Evolutionary conservation across 495 filamentous ascomycete species (phyloP).

Genomic region (Staphylotrichum tortipilum): DNA sequence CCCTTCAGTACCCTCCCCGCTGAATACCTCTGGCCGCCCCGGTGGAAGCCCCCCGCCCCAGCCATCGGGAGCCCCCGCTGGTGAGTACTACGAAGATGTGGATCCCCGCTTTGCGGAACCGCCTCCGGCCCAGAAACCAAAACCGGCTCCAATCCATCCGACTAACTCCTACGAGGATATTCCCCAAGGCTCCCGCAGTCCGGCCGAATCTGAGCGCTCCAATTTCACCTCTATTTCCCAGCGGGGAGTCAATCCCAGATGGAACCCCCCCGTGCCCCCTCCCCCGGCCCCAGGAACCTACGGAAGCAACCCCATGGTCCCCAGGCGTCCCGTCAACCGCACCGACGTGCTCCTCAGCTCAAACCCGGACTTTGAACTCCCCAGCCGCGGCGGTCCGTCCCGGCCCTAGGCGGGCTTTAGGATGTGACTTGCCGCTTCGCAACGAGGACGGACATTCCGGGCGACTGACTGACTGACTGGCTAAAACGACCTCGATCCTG

Average conservation of each 20-base stretch:
- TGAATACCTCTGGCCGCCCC: slow-evolving; percentile 26
- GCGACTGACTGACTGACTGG: neutral
- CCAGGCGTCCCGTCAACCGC: slow-evolving; percentile 37
- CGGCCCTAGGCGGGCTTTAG: slow-evolving; percentile 20
- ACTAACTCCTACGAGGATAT: slow-evolving; percentile 47
- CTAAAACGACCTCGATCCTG: neutral
- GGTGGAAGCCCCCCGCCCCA: slow-evolving; percentile 34
- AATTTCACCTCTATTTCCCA: slow-evolving; percentile 82
- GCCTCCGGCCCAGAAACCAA: slow-evolving; percentile 22
- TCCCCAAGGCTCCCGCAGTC: slow-evolving; percentile 59
- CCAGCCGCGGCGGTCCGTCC: slow-evolving; percentile 15
- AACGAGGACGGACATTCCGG: slow-evolving; percentile 29
- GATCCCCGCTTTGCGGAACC: slow-evolving; percentile 70
- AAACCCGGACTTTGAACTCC: slow-evolving; percentile 71
- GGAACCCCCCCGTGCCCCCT: slow-evolving; percentile 47
- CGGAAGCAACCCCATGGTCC: slow-evolving; percentile 8
- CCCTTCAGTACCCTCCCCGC: slow-evolving; percentile 28
- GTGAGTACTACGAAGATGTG: slow-evolving; percentile 84
- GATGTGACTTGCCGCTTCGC: too few relatives aligned
- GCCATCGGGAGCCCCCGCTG: slow-evolving; percentile 27
- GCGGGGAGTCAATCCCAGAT: slow-evolving; percentile 77
- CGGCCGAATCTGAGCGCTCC: slow-evolving; percentile 65
- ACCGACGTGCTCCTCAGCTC: slow-evolving; percentile 54
- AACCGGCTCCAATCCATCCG: slow-evolving; percentile 23
- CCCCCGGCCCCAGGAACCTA: slow-evolving; percentile 24